A percentile compares a stretch with the other conserved stretches of the same genome.
Conservation (phyloP, 2,329 filamentous ascomycete genomes). For the Lasiodiplodia citricola region DNA sequence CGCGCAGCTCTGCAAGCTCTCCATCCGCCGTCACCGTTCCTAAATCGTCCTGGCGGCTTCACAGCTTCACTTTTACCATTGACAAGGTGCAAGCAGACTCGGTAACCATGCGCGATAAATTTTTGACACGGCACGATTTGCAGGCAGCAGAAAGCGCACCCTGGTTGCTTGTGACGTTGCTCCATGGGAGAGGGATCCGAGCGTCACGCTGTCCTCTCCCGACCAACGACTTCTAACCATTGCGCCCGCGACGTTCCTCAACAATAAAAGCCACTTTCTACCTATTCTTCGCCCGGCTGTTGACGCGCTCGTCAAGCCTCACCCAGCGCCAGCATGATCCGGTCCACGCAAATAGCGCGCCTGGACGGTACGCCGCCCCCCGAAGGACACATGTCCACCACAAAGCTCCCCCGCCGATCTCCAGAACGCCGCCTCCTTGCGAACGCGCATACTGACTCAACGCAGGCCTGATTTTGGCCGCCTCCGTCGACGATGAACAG, state of each 20-base stretch:
- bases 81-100: background rate
- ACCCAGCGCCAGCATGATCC: constrained; percentile 66
- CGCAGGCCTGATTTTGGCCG: constrained; percentile 88
- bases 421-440: background rate
- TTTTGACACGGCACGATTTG: background rate
- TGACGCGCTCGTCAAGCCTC: constrained; percentile 12
- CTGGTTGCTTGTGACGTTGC: constrained; percentile 10
- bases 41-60: background rate
- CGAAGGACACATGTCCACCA: constrained; percentile 25
- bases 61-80: background rate
- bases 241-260: background rate
- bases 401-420: constrained; percentile 25
- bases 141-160: constrained; percentile 8
- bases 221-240: background rate
- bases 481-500: constrained; percentile 90
- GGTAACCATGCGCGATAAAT: background rate
- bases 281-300: constrained; percentile 13
- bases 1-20: background rate
- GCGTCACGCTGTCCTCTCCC: constrained; percentile 12
- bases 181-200: constrained; percentile 7
- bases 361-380: constrained; percentile 72
- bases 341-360: constrained; percentile 91
- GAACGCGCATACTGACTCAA: constrained; percentile 31
- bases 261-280: background rate
- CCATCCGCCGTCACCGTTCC: background rate